Evolutionary conservation across 2,329 filamentous ascomycete genomes (phyloP), one percentile per base, ranked within the genome.

Genomic region (Ceratocystis huliohia): DNA sequence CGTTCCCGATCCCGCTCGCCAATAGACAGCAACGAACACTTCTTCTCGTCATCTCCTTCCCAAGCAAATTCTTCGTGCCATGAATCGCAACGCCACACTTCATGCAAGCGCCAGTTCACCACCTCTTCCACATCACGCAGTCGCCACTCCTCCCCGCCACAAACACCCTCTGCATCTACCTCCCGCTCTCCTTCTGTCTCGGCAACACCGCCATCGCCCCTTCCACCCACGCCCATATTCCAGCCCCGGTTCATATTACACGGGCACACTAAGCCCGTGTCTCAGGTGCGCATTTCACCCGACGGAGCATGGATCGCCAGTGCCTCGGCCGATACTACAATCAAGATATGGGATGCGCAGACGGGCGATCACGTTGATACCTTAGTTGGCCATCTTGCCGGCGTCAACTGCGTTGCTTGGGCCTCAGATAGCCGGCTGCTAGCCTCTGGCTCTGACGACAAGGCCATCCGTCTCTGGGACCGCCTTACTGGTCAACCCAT

Each of bases 391-490:
- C 94, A 99, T 77, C 83, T 96, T 73, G 92, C 93, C 0, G 94
- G 94, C 68, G 85, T 99, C 20, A 96, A 89, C 41, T 93, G 91
- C 48, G 82, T 99, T 61, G 87, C 92, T n/a, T 99, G 94, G 94
- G 88, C 88, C 68, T 92, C 93, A 0, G 91, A 97, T 74, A 91
- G 88, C 69, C 86, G 86, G 71, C 90, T 89, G 2, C 82, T 99
- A 61, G 94, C 93, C 3, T 93, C 90, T 8, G 94, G 93, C 28
- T 93, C 89, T 4, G 94, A 99, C 76, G 94, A 99, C 81, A 99
- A 99, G 77, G 86, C 88, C 0, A 97, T 99, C 69, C 85, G 94
- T 1, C 79, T 99, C 0, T 99, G 94, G 94, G 89, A 96, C 72
- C 78, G 84, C 6, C 80, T 85, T 20, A 87, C 84, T 25, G 82